These are phyloP conservation scores for Ceratocystis diversiconidia DNA, from an alignment of 2,329 filamentous ascomycete species.

Conservation along the genomic window DNA sequence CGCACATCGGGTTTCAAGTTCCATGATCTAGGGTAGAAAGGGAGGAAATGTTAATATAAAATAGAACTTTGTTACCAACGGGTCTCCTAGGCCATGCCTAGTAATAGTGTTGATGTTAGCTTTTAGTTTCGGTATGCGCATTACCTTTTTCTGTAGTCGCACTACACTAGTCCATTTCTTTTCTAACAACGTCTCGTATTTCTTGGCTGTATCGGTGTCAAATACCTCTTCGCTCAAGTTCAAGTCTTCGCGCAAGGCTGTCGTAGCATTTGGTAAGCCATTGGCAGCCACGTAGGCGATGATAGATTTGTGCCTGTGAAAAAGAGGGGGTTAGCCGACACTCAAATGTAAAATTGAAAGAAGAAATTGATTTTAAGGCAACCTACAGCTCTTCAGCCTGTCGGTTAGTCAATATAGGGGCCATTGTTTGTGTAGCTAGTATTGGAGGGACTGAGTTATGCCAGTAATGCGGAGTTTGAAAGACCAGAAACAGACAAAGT, in stretches of 20 bases:
- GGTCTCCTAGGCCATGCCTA: slow-evolving; percentile 17
- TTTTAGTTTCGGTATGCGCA: background rate
- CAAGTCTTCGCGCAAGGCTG: slow-evolving; percentile 63
- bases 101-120: background rate
- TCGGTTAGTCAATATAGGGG: slow-evolving; percentile 58
- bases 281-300: slow-evolving; percentile 72
- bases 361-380: background rate
- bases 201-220: slow-evolving; percentile 71
- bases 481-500: background rate
- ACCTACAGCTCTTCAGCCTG: slow-evolving; percentile 83
- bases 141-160: slow-evolving; percentile 83
- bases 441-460: background rate
- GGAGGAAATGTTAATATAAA: background rate
- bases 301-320: slow-evolving; percentile 71
- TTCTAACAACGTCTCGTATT: slow-evolving; percentile 85
- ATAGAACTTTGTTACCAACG: background rate
- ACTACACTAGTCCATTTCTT: slow-evolving; percentile 99
- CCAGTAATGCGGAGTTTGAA: background rate
- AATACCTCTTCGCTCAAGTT: slow-evolving; percentile 55
- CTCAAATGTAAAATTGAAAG: slow-evolving; percentile 12
- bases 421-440: slow-evolving; percentile 37
- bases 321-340: slow-evolving; percentile 14
- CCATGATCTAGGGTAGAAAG: slow-evolving; percentile 58
- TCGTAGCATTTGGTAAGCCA: slow-evolving; percentile 54
- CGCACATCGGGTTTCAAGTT: slow-evolving; percentile 64